These are phyloP conservation scores for Mycothermus thermophilus DNA, from an alignment of 495 filamentous ascomycete species.

Conservation along the genomic window DNA sequence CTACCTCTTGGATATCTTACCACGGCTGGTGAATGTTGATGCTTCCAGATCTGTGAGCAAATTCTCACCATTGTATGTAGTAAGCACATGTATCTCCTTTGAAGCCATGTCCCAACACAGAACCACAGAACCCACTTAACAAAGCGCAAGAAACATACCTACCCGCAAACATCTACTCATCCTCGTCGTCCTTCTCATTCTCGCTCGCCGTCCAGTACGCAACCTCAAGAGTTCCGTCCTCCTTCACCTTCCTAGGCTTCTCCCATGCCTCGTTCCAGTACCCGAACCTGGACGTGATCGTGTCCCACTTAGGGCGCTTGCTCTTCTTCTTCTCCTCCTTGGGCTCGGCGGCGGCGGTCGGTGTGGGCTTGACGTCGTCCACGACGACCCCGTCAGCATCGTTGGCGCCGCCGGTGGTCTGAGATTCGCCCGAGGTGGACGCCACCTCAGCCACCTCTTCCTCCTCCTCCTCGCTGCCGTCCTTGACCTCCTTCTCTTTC, in stretches of 20 bases:
- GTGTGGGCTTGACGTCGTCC: neutral
- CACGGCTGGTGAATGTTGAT: no score
- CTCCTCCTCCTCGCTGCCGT: neutral
- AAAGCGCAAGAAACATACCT: neutral
- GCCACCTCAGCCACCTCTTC: no score
- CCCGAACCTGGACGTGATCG: neutral
- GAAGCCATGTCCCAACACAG: no score
- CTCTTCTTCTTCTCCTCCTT: neutral
- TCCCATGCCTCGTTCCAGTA: neutral
- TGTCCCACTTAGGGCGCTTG: neutral
- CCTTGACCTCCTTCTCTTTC: constrained; percentile 1
- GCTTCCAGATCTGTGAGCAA: no score
- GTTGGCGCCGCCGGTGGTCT: neutral
- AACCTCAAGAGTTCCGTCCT: neutral
- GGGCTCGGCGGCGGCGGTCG: neutral
- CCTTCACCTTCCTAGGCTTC: neutral
- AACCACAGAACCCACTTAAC: no score
- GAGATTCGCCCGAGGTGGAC: neutral
- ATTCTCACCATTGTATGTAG: no score
- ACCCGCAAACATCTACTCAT: neutral
- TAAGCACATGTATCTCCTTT: no score
- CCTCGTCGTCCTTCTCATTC: neutral
- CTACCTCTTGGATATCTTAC: no score
- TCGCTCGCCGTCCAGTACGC: neutral
- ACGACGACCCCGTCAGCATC: neutral